Evolutionary conservation across 1,139 yeast species (phyloP).

Genomic region (Saccharomyces hybrid): DNA sequence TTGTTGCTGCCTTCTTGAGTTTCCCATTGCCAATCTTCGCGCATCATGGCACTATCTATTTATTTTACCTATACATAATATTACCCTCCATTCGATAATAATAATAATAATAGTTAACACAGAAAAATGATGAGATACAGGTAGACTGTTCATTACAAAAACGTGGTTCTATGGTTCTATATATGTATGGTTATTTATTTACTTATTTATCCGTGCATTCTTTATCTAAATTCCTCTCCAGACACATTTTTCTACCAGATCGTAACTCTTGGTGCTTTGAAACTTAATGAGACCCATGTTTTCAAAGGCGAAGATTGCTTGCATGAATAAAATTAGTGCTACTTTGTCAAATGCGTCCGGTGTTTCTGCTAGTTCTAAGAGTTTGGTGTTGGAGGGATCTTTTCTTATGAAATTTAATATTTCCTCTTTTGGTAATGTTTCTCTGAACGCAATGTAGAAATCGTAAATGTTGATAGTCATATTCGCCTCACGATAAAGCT

Average conservation of each 20-base stretch:
- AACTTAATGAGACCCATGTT: slow-evolving; percentile 47
- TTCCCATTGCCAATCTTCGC: not conserved
- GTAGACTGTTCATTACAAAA: not conserved
- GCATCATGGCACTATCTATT: too few species aligned
- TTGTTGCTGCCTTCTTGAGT: not conserved
- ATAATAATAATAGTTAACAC: not conserved
- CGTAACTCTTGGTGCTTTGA: slow-evolving; percentile 41
- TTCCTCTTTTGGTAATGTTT: slow-evolving; percentile 40
- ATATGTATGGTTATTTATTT: not conserved
- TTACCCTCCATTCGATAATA: not conserved
- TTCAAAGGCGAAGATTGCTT: slow-evolving; percentile 50
- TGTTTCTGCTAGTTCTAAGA: slow-evolving; percentile 20
- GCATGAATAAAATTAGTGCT: slow-evolving; percentile 49
- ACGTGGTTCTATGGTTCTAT: not conserved
- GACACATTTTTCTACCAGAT: slow-evolving; percentile 47
- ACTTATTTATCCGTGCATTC: not conserved
- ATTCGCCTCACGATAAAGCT: slow-evolving; percentile 76
- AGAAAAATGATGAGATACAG: not conserved
- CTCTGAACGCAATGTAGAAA: slow-evolving; percentile 64
- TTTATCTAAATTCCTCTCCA: slow-evolving; percentile 48
- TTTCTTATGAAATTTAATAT: slow-evolving; percentile 34
- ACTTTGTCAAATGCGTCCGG: slow-evolving; percentile 45
- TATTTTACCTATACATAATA: too few species aligned
- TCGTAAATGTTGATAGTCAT: slow-evolving; percentile 68
- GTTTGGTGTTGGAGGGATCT: slow-evolving; percentile 21